Evolutionary conservation across 108 stramenopile genomes (phyloP).

Genomic region (Conticribra guillardii): DNA sequence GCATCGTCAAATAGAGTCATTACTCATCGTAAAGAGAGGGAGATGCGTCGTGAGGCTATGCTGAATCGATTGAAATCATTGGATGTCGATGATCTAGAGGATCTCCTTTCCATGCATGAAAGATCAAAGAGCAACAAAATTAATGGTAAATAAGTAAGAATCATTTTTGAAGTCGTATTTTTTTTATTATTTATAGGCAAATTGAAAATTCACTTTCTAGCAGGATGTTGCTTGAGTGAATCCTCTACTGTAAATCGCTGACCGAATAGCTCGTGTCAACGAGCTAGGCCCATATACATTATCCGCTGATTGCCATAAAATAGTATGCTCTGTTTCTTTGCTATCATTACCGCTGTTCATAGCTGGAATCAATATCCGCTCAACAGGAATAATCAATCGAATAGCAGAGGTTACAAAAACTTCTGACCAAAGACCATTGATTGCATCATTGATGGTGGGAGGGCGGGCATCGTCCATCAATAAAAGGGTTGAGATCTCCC

Average conservation of each 20-base stretch:
- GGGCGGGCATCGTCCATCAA: slow-evolving; percentile 37
- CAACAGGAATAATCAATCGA: slow-evolving; percentile 61
- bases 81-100: slow-evolving; percentile 37
- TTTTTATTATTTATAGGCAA: too few relatives aligned
- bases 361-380: slow-evolving; percentile 48
- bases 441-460: slow-evolving; percentile 50
- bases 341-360: background rate
- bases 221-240: background rate
- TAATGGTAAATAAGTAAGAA: too few relatives aligned
- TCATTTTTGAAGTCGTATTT: too few relatives aligned
- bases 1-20: background rate
- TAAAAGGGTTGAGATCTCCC: slow-evolving; percentile 13
- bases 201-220: too few relatives aligned
- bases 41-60: slow-evolving; percentile 14
- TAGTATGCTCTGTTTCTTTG: background rate
- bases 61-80: slow-evolving; percentile 27
- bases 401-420: slow-evolving; percentile 80
- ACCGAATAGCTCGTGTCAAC: slow-evolving; percentile 6
- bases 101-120: slow-evolving; percentile 28
- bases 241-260: background rate
- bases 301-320: slow-evolving; percentile 24
- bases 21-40: background rate
- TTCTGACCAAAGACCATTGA: slow-evolving; percentile 63
- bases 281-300: background rate
- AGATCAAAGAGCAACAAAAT: background rate